Evolutionary conservation across 1,284 basidiomycete genomes (phyloP).

Genomic region (Veloporphyrellus conicus): DNA sequence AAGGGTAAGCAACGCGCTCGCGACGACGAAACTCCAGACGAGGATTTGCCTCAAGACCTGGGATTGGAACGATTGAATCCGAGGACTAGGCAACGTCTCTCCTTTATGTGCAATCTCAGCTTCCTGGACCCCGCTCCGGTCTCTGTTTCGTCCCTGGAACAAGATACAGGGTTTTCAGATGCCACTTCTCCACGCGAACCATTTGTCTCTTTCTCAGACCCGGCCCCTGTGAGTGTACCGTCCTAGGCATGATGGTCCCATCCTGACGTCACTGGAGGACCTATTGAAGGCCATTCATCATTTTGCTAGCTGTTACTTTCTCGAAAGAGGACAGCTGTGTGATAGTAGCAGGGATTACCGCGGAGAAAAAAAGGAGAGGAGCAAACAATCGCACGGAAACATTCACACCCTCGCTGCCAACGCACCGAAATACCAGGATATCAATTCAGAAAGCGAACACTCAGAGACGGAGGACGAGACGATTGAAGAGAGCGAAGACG

Average conservation of each 20-base stretch:
- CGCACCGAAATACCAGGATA: slow-evolving; percentile 4
- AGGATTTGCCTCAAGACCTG: slow-evolving; percentile 8
- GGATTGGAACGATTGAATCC: slow-evolving; percentile 12
- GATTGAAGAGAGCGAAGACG: slow-evolving; percentile 25
- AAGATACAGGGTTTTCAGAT: neutral
- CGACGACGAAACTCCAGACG: slow-evolving; percentile 5
- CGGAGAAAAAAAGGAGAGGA: slow-evolving; percentile 35
- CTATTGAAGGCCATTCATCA: slow-evolving; percentile 67
- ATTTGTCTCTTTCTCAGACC: slow-evolving; percentile 28
- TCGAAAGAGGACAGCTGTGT: slow-evolving; percentile 53
- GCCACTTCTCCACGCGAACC: neutral
- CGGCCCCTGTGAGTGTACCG: slow-evolving; percentile 46
- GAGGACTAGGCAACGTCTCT: slow-evolving; percentile 37
- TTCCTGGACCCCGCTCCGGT: slow-evolving; percentile 29
- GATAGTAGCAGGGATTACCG: slow-evolving; percentile 49
- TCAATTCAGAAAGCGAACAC: slow-evolving; percentile 17
- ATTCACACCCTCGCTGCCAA: slow-evolving; percentile 25
- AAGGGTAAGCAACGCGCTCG: slow-evolving; percentile 29
- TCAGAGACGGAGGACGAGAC: slow-evolving; percentile 21
- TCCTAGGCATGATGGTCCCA: slow-evolving; percentile 1
- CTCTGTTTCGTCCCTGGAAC: slow-evolving; percentile 12
- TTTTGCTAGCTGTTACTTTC: slow-evolving; percentile 60
- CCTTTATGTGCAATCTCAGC: slow-evolving; percentile 39
- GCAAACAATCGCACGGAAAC: slow-evolving; percentile 11
- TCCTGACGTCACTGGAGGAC: slow-evolving; percentile 44